These are phyloP conservation scores for Sphagnum fallax DNA, from an alignment of 228 moss, liverwort and hornwort species.

Conservation along the genomic window DNA sequence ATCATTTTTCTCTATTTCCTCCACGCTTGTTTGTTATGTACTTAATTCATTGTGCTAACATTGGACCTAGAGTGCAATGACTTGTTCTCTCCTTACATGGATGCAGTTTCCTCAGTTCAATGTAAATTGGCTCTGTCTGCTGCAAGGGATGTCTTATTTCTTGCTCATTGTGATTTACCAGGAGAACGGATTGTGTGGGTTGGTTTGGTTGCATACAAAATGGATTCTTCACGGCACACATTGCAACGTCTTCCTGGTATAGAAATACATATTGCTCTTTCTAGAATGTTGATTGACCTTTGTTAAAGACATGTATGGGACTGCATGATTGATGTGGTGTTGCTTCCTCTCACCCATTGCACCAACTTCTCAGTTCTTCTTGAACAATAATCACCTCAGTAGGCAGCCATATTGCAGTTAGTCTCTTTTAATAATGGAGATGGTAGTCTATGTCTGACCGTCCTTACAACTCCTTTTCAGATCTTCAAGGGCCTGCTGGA, in stretches of 20 bases:
- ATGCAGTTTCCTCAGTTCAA: too few relatives aligned
- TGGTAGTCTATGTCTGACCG: too few relatives aligned
- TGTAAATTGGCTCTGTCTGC: too few relatives aligned
- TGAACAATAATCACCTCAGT: too few relatives aligned
- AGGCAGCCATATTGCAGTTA: too few relatives aligned
- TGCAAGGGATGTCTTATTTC: too few relatives aligned
- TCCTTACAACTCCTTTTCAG: constrained; percentile 2
- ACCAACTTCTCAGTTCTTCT: background rate
- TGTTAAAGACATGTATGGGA: background rate
- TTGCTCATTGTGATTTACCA: background rate
- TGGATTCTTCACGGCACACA: constrained; percentile 40
- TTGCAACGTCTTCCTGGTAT: constrained; percentile 43
- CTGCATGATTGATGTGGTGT: background rate
- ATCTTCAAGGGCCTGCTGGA: constrained; percentile 16
- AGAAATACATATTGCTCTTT: background rate
- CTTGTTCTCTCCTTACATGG: too few relatives aligned
- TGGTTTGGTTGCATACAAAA: constrained; percentile 42
- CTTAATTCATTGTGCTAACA: too few relatives aligned
- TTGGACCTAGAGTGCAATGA: too few relatives aligned
- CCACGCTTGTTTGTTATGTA: too few relatives aligned
- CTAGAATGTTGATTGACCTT: background rate
- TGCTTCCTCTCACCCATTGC: background rate
- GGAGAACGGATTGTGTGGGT: constrained; percentile 35
- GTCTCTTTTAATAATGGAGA: too few relatives aligned
- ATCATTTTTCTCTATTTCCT: too few relatives aligned